phyloP scores from a whole-genome alignment of 163 green algal species.

The Volvox carteri region DNA sequence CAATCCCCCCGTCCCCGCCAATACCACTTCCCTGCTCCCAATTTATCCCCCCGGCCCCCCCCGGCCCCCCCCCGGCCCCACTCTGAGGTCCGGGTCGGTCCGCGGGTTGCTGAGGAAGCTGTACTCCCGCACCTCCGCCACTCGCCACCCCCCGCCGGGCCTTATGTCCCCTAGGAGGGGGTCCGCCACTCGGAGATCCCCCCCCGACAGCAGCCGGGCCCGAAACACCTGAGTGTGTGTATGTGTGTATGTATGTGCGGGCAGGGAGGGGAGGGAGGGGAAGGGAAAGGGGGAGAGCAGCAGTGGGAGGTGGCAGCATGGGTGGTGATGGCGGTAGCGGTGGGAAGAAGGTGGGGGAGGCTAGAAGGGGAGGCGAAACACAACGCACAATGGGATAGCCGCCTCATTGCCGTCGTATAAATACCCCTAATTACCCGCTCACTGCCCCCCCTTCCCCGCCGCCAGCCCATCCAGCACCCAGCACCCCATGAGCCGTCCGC shows the following conservation, averaged over 20 bases:
- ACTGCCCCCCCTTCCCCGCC: too few species aligned
- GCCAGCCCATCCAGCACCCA: too few species aligned
- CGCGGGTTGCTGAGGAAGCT: slow-evolving; percentile 22
- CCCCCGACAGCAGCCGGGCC: neutral
- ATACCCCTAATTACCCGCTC: too few species aligned
- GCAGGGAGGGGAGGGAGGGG: neutral
- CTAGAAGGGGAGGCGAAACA: too few species aligned
- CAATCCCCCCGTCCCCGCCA: neutral
- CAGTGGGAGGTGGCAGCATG: neutral
- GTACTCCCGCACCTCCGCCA: slow-evolving; percentile 13
- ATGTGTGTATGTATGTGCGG: neutral
- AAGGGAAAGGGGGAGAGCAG: neutral
- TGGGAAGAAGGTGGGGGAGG: neutral
- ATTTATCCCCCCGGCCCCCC: neutral
- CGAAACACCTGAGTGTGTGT: neutral
- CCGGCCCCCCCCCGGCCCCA: neutral
- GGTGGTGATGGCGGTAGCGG: neutral
- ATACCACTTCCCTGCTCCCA: neutral
- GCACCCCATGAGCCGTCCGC: too few species aligned
- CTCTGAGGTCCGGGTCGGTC: neutral
- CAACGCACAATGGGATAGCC: too few species aligned
- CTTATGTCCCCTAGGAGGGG: neutral
- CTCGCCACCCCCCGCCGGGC: neutral
- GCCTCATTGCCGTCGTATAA: too few species aligned
- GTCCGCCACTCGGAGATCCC: slow-evolving; percentile 3